These are phyloP conservation scores for Multifurca ochricompacta DNA, from an alignment of 768 basidiomycete species.

Conservation along the genomic window DNA sequence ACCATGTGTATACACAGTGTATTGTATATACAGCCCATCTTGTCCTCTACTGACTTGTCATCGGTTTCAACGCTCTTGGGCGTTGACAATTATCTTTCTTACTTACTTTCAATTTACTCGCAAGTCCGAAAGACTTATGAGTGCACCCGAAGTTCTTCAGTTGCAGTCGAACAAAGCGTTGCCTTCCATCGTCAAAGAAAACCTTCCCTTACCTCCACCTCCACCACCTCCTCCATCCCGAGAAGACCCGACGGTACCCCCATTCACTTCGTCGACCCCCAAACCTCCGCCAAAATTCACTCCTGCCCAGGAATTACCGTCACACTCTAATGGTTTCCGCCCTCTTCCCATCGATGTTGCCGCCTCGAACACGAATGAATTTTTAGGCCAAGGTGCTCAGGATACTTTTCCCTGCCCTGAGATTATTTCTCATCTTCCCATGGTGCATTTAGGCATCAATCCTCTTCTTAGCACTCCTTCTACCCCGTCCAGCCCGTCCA, in stretches of 20 bases:
- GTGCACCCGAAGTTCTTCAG: conserved; percentile 1
- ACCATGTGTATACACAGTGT: too few relatives aligned
- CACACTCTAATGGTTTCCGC: conserved; percentile 15
- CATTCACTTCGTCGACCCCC: not conserved
- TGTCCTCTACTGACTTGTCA: too few relatives aligned
- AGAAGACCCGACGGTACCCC: not conserved
- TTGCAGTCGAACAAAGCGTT: conserved; percentile 24
- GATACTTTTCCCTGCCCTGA: not conserved
- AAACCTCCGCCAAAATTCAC: conserved; percentile 21
- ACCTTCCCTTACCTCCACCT: conserved; percentile 24
- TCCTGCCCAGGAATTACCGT: not conserved
- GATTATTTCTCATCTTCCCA: not conserved
- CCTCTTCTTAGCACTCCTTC: conserved; percentile 9
- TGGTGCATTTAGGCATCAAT: conserved; percentile 10
- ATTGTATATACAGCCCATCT: too few relatives aligned
- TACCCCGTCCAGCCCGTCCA: conserved; percentile 22
- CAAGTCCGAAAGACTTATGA: conserved; percentile 23
- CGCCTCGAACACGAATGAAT: conserved; percentile 2
- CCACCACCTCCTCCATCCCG: conserved; percentile 4
- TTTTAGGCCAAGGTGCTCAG: conserved; percentile 12
- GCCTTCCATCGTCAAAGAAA: conserved; percentile 25
- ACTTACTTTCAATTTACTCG: not conserved
- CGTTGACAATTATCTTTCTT: too few relatives aligned
- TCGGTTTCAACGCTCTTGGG: conserved; percentile 13
- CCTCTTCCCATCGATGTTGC: conserved; percentile 17